phyloP scores from a whole-genome alignment of 2,329 filamentous ascomycete genomes.

The Pseudocercospora ulei region DNA sequence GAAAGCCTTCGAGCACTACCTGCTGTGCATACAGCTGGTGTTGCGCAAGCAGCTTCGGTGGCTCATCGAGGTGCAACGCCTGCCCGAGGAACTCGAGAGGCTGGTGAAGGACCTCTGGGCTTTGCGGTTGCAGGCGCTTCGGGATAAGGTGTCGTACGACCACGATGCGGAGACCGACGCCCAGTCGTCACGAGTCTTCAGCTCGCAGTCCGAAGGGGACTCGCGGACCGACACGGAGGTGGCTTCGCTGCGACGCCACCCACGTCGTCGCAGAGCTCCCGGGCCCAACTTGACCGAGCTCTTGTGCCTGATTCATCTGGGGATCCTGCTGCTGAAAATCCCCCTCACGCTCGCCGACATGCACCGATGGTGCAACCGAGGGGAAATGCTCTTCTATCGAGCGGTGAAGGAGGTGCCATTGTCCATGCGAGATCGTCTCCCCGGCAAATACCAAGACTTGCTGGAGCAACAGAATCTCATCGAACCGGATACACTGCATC shows the following conservation, averaged over 20 bases:
- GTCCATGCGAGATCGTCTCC: slow-evolving; percentile 57
- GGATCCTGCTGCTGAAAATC: slow-evolving; percentile 61
- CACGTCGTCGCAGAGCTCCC: slow-evolving; percentile 38
- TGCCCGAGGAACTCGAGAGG: slow-evolving; percentile 55
- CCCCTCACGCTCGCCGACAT: slow-evolving; percentile 69
- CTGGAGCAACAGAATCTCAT: slow-evolving; percentile 48
- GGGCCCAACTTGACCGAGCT: slow-evolving; percentile 62
- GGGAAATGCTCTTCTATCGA: slow-evolving; percentile 61
- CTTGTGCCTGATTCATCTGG: slow-evolving; percentile 70
- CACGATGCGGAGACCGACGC: slow-evolving; percentile 33
- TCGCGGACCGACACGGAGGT: slow-evolving; percentile 34
- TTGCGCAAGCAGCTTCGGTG: slow-evolving; percentile 71
- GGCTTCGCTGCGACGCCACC: slow-evolving; percentile 32
- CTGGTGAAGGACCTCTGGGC: slow-evolving; percentile 78
- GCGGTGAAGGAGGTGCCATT: slow-evolving; percentile 51
- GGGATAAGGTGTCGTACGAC: slow-evolving; percentile 32
- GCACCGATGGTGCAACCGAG: slow-evolving; percentile 54
- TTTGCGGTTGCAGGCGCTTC: slow-evolving; percentile 55
- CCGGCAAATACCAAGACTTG: slow-evolving; percentile 50
- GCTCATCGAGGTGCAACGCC: slow-evolving; percentile 56
- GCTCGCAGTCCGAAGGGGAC: slow-evolving; percentile 48
- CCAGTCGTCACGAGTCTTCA: slow-evolving; percentile 47
- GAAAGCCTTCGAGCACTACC: slow-evolving; percentile 64
- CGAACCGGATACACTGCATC: slow-evolving; percentile 52
- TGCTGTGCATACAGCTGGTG: slow-evolving; percentile 76